These are phyloP conservation scores for Cryptococcus jaspeensis DNA, from an alignment of 1,284 basidiomycete species.

Conservation along the genomic window DNA sequence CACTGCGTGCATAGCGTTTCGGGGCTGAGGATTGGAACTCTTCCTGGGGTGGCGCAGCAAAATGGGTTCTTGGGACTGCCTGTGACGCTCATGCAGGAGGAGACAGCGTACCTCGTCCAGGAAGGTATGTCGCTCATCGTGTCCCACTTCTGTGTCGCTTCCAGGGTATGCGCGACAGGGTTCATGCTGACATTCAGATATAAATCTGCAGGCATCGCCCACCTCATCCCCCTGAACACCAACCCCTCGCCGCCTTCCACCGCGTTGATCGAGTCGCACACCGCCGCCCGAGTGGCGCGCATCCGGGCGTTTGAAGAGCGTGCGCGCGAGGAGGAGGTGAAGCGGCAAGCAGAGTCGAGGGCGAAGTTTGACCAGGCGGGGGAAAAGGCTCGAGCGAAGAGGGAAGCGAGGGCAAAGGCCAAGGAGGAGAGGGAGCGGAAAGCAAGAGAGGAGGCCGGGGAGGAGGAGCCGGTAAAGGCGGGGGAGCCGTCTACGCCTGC, in stretches of 20 bases:
- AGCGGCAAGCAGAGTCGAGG: constrained; percentile 20
- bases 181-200: not conserved
- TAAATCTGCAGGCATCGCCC: constrained; percentile 62
- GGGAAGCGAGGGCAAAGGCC: constrained; percentile 60
- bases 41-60: constrained; percentile 93
- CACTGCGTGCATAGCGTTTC: constrained; percentile 78
- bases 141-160: not conserved
- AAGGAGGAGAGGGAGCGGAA: constrained; percentile 35
- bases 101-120: constrained; percentile 80
- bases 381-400: constrained; percentile 58
- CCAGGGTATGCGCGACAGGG: not conserved
- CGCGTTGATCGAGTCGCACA: constrained; percentile 54
- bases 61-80: constrained; percentile 94
- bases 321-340: constrained; percentile 34
- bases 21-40: constrained; percentile 81
- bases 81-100: constrained; percentile 83
- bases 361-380: constrained; percentile 57
- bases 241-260: constrained; percentile 63
- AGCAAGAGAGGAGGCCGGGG: not conserved
- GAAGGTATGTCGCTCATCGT: constrained; percentile 57
- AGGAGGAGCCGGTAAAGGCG: not conserved
- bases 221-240: constrained; percentile 70
- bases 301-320: constrained; percentile 55
- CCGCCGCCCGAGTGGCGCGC: constrained; percentile 25
- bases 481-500: not conserved